Evolutionary conservation across 441 rosid species (phyloP), one percentile per base, ranked within the genome.

Genomic region (Gossypium trilobum): DNA sequence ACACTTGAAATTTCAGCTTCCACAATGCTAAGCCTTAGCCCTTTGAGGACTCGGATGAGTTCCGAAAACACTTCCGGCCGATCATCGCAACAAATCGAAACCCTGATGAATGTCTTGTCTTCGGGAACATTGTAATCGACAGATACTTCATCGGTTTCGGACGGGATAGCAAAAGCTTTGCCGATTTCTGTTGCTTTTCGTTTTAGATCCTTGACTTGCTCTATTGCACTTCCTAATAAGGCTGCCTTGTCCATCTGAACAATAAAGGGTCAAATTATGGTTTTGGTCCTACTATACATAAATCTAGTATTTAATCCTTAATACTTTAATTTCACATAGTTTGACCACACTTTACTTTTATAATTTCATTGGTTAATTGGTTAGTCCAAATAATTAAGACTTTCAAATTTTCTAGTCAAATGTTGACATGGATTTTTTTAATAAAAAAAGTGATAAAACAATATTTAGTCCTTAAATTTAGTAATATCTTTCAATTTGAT

Each of bases 191-290:
- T 65, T 73, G 95, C 94, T 78, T 87, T 81, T 58, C 75, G 77
- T 75, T 87, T 91, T 10, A 94, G 89, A 42, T 91, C 90, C 70
- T 88, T 92, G 42, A 92, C 90, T 7, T 87, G 86, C 36, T 90
- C 94, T 48, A 92, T 85, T 42, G 85, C 97, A 65, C 81, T 87
- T 68, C 88, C 94, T 59, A 94, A 75, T 0, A 94, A 85, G 44
- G 97, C 92, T 69, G 99, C 99, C 78, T 94, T 94, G 84, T 94
- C 97, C 85, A 94, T 81, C 99, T 94, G 84, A 10, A 23, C n/a
- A 1, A 10, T 4, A 25, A 23, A 57, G 8, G 20, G 2, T 27
- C 31, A 27, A 27, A 27, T 27, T 27, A 4, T 27, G 31, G 31
- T 27, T 27, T 27, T 27, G 1, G 31, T 27, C 31, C 52, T 48